A percentile compares a stretch with the other conserved stretches of the same genome.
Conservation (phyloP, 225 moss, liverwort and hornwort species). For the Ulota crispa region DNA sequence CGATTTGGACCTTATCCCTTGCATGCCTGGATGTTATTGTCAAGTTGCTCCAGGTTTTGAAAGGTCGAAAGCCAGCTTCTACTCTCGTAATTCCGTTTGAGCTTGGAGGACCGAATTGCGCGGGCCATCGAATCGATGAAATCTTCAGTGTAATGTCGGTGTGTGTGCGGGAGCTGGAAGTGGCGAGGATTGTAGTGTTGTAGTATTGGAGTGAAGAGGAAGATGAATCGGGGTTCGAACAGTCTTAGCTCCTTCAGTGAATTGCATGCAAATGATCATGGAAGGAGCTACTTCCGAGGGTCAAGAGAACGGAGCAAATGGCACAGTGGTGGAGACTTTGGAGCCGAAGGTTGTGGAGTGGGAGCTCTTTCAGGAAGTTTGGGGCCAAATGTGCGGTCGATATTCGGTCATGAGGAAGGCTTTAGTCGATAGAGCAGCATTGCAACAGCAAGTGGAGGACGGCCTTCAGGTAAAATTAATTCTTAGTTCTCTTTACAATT, state of each 20-base stretch:
- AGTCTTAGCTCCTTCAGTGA: conserved; percentile 35
- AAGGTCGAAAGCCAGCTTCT: not conserved
- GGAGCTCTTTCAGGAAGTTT: conserved; percentile 84
- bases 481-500: not conserved
- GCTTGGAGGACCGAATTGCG: not conserved
- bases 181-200: not conserved
- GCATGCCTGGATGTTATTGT: not conserved
- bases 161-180: conserved; percentile 10
- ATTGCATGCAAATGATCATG: conserved; percentile 37
- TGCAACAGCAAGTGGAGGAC: conserved; percentile 52
- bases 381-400: conserved; percentile 66
- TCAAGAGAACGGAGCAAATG: conserved; percentile 42
- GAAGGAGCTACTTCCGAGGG: conserved; percentile 52
- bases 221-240: conserved; percentile 58
- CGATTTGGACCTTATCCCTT: not conserved
- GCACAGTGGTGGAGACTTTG: conserved; percentile 29
- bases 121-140: not conserved
- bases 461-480: conserved; percentile 42
- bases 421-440: conserved; percentile 51
- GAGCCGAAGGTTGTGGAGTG: conserved; percentile 73
- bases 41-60: not conserved
- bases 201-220: conserved; percentile 27
- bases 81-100: not conserved
- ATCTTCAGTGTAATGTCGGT: not conserved
- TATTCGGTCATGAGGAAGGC: conserved; percentile 51